Evolutionary conservation across 371 early-diverging fungal species (phyloP), one percentile per base, ranked within the genome.

Genomic region (Syncephalis fuscata): DNA sequence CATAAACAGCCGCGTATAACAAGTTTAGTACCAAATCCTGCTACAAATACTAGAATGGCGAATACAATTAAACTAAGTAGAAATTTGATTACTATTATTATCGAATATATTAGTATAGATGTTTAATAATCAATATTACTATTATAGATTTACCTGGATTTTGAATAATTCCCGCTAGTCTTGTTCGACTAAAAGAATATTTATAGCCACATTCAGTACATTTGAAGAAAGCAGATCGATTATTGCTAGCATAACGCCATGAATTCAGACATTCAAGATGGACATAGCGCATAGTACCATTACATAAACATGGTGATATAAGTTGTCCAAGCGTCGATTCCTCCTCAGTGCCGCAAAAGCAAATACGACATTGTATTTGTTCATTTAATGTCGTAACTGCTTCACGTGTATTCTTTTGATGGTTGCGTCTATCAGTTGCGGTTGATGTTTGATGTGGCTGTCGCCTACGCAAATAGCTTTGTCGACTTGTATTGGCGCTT

Each of bases 241-340:
- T 49, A 45, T 39, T 37, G 23, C 45, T 32, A 26, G 32, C 22
- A n/a, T 48, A 36, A 44, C 57, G 23, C 57, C 57, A 56, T 15
- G 20, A n/a, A 42, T 56, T 52, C 36, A 56, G 41, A 46, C 57
- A 56, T 36, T 48, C 49, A n/a, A 52, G 25, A 39, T 56, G 57
- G 16, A 56, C 57, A 17, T 56, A 52, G 41, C 52, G 37, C 60
- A 64, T 64, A 16, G 62, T 64, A 3, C 67, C 67, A 48, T 66
- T 66, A 54, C 67, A 66, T 9, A 57, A 49, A 49, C 67, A 66
- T 1, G 67, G 67, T 5, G 67, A 64, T 17, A 66, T 66, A 8
- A 66, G 49, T 19, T 52, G 53, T 14, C 64, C 67, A 17, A 62
- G 51, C 0, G 50, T 52, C 8, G 55, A 56, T 20, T 55, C 57